Evolutionary conservation across 2,329 filamentous ascomycete genomes (phyloP), one percentile per base, ranked within the genome.

Genomic region (Penicillium frequentans): DNA sequence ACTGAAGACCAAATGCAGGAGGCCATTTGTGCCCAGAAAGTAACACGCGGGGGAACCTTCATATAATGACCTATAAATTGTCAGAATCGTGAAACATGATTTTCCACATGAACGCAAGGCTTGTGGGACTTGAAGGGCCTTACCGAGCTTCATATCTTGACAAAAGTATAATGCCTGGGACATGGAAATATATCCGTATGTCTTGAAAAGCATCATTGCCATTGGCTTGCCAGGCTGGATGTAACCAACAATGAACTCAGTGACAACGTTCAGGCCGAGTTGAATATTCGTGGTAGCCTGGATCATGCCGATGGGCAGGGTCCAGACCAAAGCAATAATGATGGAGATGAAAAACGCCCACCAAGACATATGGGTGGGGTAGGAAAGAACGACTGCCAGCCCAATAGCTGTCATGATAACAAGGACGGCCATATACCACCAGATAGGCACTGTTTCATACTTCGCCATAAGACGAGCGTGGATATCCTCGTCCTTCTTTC

Each of bases 141-240:
- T 57, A 65, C 68, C 63, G 5, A 70, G 56, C 49, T 70, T 70
- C 68, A 70, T 70, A 50, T 68, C 68, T 37, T 67, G 60, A 5
- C 65, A 63, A 37, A 69, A 69, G 43, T 66, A 69, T 10, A 57
- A 24, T 14, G 31, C 47, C 9, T 49, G 35, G 13, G 35, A 37
- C 19, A 35, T 49, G 6, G 47, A 26, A 27, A 49, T 49, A 23
- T 49, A 62, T 5, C 43, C 49, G 29, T 88, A 90, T 59, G 86
- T 89, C 74, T 90, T 90, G 78, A 90, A 90, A 76, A 90, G 82
- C 87, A 91, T 91, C 82, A 90, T 87, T 48, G 87, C 87, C 58
- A 90, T 79, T 1, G 88, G 88, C 3, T 82, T 81, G 26, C 88
- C 88, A 0, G 88, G 88, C 49, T 88, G 82, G 80, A 90, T 87